Evolutionary conservation across 768 basidiomycete species (phyloP), one percentile per base, ranked within the genome.

Genomic region (Suillus subaureus): DNA sequence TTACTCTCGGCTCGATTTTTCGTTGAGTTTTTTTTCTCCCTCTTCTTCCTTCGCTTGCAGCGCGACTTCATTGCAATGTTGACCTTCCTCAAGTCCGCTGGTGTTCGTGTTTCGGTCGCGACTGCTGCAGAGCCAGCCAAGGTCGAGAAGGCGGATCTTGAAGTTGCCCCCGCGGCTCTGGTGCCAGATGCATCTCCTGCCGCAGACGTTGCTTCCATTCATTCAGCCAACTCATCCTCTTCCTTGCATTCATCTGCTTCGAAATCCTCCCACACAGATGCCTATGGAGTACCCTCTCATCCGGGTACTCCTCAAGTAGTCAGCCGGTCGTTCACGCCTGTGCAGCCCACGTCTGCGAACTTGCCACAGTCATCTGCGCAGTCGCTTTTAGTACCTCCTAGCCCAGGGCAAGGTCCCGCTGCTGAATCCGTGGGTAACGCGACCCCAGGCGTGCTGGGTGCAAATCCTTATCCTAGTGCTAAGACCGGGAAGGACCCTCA

Each of bases 401-500:
- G 23, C 49, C 65, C 63, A 0, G 67, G 49, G 0, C 69, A 66
- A 42, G 64, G 28, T 13, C 56, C 64, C 26, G 4, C 63, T 1
- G 26, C 45, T 26, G 57, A 37, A 15, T 56, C 64, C 18, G 69
- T 69, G 0, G 61, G 68, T 63, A 66, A n/a, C 67, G 64, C 33
- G 65, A 69, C 3, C 71, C 74, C 4, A 64, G 69, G 31, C 11
- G 61, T 31, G 5, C 66, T 58, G 1, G 39, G 1, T 33, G 18
- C 55, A 40, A 66, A 55, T 64, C 51, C 67, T 31, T 40, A 51
- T 8, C 40, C 64, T n/a, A 51, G 49, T 13, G 45, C 49, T 26
- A 42, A 66, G 37, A 39, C 68, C 28, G 65, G 56, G 52, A 77
- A 70, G 68, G 78, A 75, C 42, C 63, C 70, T 39, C 78, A 80